A percentile compares a stretch with the other conserved stretches of the same genome.
phyloP scores from a whole-genome alignment of 1,284 basidiomycete genomes.

The Retiboletus fuscus region DNA sequence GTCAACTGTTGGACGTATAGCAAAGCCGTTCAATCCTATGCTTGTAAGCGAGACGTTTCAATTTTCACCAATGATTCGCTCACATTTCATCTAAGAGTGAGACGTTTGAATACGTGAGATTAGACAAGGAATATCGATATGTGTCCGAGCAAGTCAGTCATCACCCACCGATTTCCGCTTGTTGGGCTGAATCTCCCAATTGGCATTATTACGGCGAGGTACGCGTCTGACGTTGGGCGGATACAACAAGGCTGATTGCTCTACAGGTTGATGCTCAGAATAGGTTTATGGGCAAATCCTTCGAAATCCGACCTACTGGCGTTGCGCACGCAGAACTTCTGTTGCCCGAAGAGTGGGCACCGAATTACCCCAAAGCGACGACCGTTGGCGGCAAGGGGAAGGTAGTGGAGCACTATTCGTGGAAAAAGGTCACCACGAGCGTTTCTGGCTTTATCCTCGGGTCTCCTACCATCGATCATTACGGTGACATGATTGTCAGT shows the following conservation, averaged over 20 bases:
- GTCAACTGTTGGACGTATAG: constrained; percentile 93
- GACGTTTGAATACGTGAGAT: constrained; percentile 93
- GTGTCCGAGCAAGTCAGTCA: constrained; percentile 96
- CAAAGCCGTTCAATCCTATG: constrained; percentile 97
- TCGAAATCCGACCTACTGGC: constrained; percentile 96
- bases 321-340: constrained; percentile 91
- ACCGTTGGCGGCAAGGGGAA: constrained; percentile 57
- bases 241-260: constrained; percentile 5
- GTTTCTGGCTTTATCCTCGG: constrained; percentile 96
- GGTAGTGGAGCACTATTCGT: constrained; percentile 87
- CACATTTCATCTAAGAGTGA: constrained; percentile 64
- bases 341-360: constrained; percentile 75
- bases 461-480: constrained; percentile 95
- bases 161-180: constrained; percentile 97
- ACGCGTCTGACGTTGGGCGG: neutral
- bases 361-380: constrained; percentile 67
- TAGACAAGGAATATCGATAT: constrained; percentile 93
- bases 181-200: constrained; percentile 89
- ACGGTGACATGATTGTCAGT: constrained; percentile 92
- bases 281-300: constrained; percentile 95
- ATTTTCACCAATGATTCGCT: neutral
- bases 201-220: constrained; percentile 97
- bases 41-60: constrained; percentile 59
- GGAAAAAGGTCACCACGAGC: constrained; percentile 96
- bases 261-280: constrained; percentile 88